Percentiles rank a stretch among this genome's conserved stretches.
These are phyloP conservation scores for Colletotrichum liaoningense DNA, from an alignment of 2,329 filamentous ascomycete genomes.

Conservation along the genomic window DNA sequence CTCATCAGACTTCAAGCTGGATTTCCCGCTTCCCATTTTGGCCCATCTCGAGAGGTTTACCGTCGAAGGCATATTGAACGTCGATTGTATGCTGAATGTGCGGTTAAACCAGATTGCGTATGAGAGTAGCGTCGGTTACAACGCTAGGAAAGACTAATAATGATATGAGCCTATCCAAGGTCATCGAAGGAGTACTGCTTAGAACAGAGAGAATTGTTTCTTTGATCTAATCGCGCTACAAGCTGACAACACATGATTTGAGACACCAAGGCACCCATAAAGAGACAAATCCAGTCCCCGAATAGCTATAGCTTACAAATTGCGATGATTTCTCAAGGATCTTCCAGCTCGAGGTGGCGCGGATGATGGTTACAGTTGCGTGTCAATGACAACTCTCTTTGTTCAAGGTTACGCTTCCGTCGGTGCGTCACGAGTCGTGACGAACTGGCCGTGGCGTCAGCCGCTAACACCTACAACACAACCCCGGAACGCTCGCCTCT, in stretches of 20 bases:
- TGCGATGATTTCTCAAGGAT: neutral
- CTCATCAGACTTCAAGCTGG: conserved; percentile 6
- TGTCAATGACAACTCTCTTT: conserved; percentile 10
- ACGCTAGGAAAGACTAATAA: neutral
- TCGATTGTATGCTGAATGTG: neutral
- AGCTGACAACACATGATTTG: neutral
- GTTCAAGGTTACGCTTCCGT: neutral
- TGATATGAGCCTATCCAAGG: neutral
- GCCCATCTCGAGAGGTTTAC: neutral
- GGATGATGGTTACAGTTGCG: conserved; percentile 2
- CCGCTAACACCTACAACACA: neutral
- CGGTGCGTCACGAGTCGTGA: conserved; percentile 1
- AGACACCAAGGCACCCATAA: neutral
- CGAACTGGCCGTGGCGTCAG: neutral
- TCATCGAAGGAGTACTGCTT: too few species aligned
- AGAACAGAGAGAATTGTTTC: neutral
- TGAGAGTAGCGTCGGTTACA: neutral
- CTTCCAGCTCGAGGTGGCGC: neutral
- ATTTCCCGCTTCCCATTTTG: neutral
- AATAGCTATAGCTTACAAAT: neutral
- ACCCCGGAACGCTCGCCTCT: neutral
- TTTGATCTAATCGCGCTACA: neutral
- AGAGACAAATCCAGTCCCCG: neutral
- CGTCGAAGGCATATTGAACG: neutral
- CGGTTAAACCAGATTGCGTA: neutral